Conservation (phyloP, 1,139 yeast genomes). For the Zhuliangozyma parablackwelliae region DNA sequence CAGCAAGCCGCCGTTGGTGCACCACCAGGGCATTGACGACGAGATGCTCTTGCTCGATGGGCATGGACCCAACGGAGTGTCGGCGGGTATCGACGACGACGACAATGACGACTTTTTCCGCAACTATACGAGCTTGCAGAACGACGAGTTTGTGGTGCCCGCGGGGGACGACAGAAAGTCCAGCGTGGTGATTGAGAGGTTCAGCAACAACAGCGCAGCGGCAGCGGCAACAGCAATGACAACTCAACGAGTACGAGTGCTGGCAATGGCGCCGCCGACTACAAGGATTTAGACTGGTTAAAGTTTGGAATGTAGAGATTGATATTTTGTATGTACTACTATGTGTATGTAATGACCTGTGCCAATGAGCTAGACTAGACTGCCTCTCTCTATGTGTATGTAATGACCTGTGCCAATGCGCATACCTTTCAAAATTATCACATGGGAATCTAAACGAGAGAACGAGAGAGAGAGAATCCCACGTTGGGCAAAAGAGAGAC, state of each 20-base stretch:
- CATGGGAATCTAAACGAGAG: too few relatives aligned
- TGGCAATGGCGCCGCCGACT: constrained; percentile 3
- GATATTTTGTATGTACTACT: too few relatives aligned
- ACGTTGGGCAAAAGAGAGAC: too few relatives aligned
- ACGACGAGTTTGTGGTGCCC: constrained; percentile 4
- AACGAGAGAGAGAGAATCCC: too few relatives aligned
- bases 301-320: constrained; percentile 35
- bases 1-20: constrained; percentile 9
- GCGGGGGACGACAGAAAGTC: neutral
- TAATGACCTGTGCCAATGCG: too few relatives aligned
- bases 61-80: neutral
- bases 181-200: constrained; percentile 1
- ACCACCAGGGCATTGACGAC: constrained; percentile 12
- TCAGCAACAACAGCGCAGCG: neutral
- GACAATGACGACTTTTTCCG: constrained; percentile 10
- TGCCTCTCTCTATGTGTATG: too few relatives aligned
- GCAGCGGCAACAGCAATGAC: neutral
- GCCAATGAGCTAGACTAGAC: too few relatives aligned
- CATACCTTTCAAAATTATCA: too few relatives aligned
- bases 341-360: too few relatives aligned
- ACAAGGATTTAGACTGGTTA: constrained; percentile 42
- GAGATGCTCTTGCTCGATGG: constrained; percentile 10
- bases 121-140: constrained; percentile 8
- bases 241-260: constrained; percentile 1
- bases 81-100: neutral